phyloP scores from a whole-genome alignment of 2,329 filamentous ascomycete genomes.

The Hirsutella minnesotensis region DNA sequence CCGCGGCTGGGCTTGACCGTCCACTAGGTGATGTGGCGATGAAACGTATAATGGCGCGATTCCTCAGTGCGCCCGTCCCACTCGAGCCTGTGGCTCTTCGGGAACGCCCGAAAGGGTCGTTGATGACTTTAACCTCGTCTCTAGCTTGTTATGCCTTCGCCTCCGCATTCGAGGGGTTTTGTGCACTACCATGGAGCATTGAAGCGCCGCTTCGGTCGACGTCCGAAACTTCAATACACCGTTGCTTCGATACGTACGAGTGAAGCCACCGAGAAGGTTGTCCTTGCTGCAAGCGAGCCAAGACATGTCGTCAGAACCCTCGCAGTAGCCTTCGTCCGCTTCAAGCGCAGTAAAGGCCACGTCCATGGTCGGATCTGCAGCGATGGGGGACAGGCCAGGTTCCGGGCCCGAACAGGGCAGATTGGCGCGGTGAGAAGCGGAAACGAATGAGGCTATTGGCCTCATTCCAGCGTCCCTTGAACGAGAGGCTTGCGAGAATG shows the following conservation, averaged over 20 bases:
- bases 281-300: neutral
- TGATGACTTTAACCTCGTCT: neutral
- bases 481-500: neutral
- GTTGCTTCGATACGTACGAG: constrained; percentile 1
- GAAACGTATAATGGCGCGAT: neutral
- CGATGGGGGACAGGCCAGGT: neutral
- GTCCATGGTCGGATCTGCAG: neutral
- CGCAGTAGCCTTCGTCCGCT: constrained; percentile 6
- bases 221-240: constrained; percentile 4
- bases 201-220: constrained; percentile 6
- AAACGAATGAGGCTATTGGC: neutral
- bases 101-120: neutral
- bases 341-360: neutral
- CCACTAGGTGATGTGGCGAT: neutral
- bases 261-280: neutral
- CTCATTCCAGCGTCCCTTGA: neutral
- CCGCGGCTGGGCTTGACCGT: neutral
- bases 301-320: constrained; percentile 3
- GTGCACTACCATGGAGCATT: constrained; percentile 6
- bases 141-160: constrained; percentile 5
- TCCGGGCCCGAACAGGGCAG: neutral
- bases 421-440: neutral
- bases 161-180: constrained; percentile 6
- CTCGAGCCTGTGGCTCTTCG: neutral
- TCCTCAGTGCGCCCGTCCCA: neutral